Base-by-base conservation (phyloP, 208 protist genomes). In the Leishmania tropica region DNA sequence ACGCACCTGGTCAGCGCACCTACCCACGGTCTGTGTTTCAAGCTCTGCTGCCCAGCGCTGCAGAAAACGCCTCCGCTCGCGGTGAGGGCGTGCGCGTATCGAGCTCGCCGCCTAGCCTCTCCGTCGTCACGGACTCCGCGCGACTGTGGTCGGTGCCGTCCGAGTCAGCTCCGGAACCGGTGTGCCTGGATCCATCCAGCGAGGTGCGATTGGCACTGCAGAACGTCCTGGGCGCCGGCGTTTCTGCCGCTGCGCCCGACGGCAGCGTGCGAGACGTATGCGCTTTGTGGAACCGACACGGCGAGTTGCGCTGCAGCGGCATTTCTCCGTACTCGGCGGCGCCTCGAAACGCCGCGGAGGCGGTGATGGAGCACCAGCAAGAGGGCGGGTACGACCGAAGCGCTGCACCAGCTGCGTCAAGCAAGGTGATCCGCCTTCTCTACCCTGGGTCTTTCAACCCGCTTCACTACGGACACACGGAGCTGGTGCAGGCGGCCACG, bases 391-490 rank as follows among this genome's bases (percentile, higher is more conserved):
- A 51, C 28, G 45, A 53, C 13, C 70, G 13, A 53, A 31, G 28
- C 21, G 28, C 42, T 51, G 37, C 15, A 2, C 47, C 42, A 10
- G 19, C 51, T 3, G 64, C 31, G n/a, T 48, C 53, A 5, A 6
- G 56, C n/a, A 70, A 47, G 6, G 81, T 62, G 7, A 58, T 93
- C 4, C 78, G 78, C 3, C 84, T 96, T 37, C 85, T 96, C 56
- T 95, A 91, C 84, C 90, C 93, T 10, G 93, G 93, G 17, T 95
- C 91, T 28, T 96, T 95, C 77, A 83, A 85, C 71, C 93, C 93
- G 6, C 79, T 96, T 67, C 93, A 96, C 80, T 95, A 89, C 83
- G 93, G 93, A 7, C 93, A 96, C 86, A 94, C 90, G 5, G 91
- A 95, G 83, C 86, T 96, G 17, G 90, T 83, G 15, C 85, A 83